These are phyloP conservation scores for Myxozyma melibiosi DNA, from an alignment of 805 yeast species.

Conservation along the genomic window DNA sequence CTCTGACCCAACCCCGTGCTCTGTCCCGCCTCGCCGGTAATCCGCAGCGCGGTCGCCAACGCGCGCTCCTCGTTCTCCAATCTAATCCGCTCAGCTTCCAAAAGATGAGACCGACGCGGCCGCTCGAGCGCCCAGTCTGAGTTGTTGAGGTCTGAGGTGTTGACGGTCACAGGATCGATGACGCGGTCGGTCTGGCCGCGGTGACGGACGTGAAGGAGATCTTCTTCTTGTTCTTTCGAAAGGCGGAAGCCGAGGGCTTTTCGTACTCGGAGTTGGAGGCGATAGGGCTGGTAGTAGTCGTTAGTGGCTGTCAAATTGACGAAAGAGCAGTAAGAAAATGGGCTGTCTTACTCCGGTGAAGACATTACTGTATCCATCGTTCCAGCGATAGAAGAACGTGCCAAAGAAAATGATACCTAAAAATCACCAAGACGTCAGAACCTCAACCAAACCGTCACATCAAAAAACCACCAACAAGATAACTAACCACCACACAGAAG, in stretches of 20 bases:
- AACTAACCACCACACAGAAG: conserved; percentile 20
- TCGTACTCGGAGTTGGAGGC: conserved; percentile 60
- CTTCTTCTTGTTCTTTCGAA: conserved; percentile 62
- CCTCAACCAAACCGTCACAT: background rate
- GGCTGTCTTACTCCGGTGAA: conserved; percentile 51
- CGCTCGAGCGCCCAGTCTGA: conserved; percentile 59
- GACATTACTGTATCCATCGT: conserved; percentile 77
- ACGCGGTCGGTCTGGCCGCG: conserved; percentile 39
- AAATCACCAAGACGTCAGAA: conserved; percentile 51
- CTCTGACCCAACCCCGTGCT: conserved; percentile 39
- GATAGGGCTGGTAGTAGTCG: conserved; percentile 47
- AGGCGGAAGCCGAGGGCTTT: conserved; percentile 57
- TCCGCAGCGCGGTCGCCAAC: conserved; percentile 45
- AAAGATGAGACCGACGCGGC: conserved; percentile 70
- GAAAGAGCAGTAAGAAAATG: background rate
- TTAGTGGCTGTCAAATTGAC: background rate
- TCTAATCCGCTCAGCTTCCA: conserved; percentile 70
- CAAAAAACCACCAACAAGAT: background rate
- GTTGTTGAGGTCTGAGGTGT: conserved; percentile 34
- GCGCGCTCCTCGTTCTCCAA: conserved; percentile 68
- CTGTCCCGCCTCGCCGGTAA: background rate
- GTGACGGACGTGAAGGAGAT: conserved; percentile 53
- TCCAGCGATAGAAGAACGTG: conserved; percentile 79
- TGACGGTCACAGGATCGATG: conserved; percentile 46
- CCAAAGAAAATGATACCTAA: conserved; percentile 57